Base-by-base conservation (phyloP, 2,329 filamentous ascomycete genomes). In the Sporothrix curviconia region DNA sequence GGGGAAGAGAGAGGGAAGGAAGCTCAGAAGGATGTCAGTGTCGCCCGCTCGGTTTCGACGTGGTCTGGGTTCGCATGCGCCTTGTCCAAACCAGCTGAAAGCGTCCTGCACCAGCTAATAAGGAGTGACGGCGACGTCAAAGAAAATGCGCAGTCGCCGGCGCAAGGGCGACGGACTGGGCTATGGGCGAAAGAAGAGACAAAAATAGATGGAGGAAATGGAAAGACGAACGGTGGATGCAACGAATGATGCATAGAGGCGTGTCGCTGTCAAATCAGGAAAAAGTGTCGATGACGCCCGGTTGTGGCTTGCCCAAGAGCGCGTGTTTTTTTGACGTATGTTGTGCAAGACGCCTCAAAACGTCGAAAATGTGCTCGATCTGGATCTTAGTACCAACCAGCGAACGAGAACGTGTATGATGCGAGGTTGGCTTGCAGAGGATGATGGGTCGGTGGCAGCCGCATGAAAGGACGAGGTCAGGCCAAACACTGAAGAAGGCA, bases 381-480 rank as follows among this genome's bases (percentile, higher is more conserved):
- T n/a, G n/a, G n/a, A n/a, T n/a, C n/a, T n/a, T n/a, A n/a, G n/a
- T n/a, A n/a, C n/a, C n/a, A n/a, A n/a, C n/a, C n/a, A n/a, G n/a
- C n/a, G n/a, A n/a, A n/a, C n/a, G n/a, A n/a, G n/a, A n/a, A n/a
- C n/a, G n/a, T n/a, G n/a, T n/a, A 14, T 36, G 7, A 14, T 37
- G 7, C 34, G 46, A 43, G 14, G 22, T 54, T 37, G 52, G n/a
- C 36, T 25, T 25, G 32, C n/a, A n/a, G n/a, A n/a, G n/a, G n/a
- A n/a, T n/a, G n/a, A n/a, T 17, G 12, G 25, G 15, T 24, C 32
- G 24, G 56, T 37, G 19, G 22, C 25, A n/a, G 30, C 60, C 64
- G 67, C 67, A 67, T 68, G 42, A 66, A 65, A 64, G 58, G 62
- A 64, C 61, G 61, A 66, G 61, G 65, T 64, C 64, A 65, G 64